Evolutionary conservation across 306 rosid genomes (phyloP), one percentile per base, ranked within the genome.

Genomic region (Prinsepia uniflora): DNA sequence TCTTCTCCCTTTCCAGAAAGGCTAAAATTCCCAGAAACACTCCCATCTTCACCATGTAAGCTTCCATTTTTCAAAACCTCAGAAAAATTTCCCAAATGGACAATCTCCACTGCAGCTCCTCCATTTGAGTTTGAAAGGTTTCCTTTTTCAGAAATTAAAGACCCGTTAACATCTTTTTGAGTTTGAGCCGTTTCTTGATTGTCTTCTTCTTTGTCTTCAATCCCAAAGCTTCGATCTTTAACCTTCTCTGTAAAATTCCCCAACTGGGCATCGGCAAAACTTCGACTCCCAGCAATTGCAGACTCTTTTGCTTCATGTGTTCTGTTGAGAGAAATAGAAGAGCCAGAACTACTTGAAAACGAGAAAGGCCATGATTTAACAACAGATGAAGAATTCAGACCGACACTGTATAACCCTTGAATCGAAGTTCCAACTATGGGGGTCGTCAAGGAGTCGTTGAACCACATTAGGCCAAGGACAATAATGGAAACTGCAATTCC

Each of bases 401-500:
- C 20, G 50, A 55, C 53, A 43, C 47, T 59, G 69, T 65, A 34
- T 12, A 82, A 81, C 49, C 86, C 67, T 58, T 76, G 88, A n/a
- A 83, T 78, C 75, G 82, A 77, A n/a, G 63, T 43, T 53, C 68
- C 82, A 7, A 58, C 70, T 24, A 73, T 59, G 49, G 90, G 81
- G 64, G 55, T 68, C 18, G 41, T 59, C 30, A 81, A 57, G 5
- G 87, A 86, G 24, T 49, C 64, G 52, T 72, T 77, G 15, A 91
- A 81, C 4, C 79, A 82, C 30, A 86, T 67, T 12, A 86, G 41
- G 19, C 79, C 72, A 24, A 88, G 66, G 55, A 89, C 45, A 72
- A 84, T 7, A 20, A 95, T 64, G 63, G 92, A 87, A 75, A 78
- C 78, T 44, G 76, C 84, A 72, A 87, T 52, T 30, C 95, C 91